A percentile compares a stretch with the other conserved stretches of the same genome.
phyloP scores from a whole-genome alignment of 2,329 filamentous ascomycete species.

The Metarhizium rileyi region DNA sequence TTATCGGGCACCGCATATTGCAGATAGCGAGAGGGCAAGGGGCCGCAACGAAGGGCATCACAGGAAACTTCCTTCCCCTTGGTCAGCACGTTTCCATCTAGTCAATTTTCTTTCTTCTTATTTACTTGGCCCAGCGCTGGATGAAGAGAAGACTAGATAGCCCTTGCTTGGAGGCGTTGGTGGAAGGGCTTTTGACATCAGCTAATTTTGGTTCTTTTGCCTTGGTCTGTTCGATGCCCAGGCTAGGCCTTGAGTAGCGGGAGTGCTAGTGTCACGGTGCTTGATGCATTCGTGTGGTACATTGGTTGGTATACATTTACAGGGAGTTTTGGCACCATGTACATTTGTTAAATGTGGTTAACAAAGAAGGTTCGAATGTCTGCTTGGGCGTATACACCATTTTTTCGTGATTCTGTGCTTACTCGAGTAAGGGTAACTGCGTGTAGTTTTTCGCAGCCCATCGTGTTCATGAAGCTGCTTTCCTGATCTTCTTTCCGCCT shows the following conservation, averaged over 20 bases:
- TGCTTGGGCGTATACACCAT: slow-evolving; percentile 4
- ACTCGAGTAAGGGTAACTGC: too few relatives aligned
- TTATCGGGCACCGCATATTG: neutral
- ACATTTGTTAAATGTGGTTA: neutral
- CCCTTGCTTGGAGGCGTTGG: neutral
- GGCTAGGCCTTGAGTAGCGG: neutral
- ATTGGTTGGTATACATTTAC: neutral
- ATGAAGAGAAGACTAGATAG: neutral
- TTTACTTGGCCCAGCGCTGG: slow-evolving; percentile 1
- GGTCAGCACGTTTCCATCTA: slow-evolving; percentile 3
- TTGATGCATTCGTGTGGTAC: neutral
- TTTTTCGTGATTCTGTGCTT: too few relatives aligned
- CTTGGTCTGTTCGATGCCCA: neutral
- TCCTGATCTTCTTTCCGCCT: too few relatives aligned
- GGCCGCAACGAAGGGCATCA: slow-evolving; percentile 4
- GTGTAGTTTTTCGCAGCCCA: too few relatives aligned
- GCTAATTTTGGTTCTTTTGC: neutral
- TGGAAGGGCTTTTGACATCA: neutral
- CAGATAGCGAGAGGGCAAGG: neutral
- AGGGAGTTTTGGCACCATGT: neutral
- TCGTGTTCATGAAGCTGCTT: too few relatives aligned
- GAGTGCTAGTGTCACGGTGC: neutral
- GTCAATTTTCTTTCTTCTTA: slow-evolving; percentile 12
- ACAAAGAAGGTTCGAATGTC: slow-evolving; percentile 1
- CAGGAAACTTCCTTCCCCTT: neutral